Percentiles rank a stretch among this genome's conserved stretches.
Conservation (phyloP, 192 early-diverging fungal genomes). For the Linnemannia hyalina region DNA sequence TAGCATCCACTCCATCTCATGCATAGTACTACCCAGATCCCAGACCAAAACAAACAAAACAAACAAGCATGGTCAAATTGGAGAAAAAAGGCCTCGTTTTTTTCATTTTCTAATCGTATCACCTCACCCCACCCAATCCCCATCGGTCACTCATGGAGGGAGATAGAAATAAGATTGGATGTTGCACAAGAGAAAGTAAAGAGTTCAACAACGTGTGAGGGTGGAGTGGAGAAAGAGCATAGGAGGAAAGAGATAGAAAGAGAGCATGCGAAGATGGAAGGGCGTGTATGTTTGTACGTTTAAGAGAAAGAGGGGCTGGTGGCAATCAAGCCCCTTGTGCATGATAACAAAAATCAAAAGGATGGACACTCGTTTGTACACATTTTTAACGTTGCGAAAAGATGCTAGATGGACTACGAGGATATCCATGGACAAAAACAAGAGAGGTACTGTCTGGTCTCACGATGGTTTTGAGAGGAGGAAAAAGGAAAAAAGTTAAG, state of each 20-base stretch:
- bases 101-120: neutral
- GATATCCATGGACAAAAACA: too few relatives aligned
- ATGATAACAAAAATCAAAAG: too few relatives aligned
- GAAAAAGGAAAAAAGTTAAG: too few relatives aligned
- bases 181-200: neutral
- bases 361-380: too few relatives aligned
- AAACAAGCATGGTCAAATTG: neutral
- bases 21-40: neutral
- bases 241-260: neutral
- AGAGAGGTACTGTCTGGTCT: too few relatives aligned
- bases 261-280: conserved; percentile 2
- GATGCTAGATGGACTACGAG: too few relatives aligned
- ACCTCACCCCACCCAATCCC: neutral
- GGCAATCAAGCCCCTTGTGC: too few relatives aligned
- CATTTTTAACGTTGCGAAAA: too few relatives aligned
- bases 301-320: too few relatives aligned
- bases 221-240: neutral
- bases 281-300: too few relatives aligned
- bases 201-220: neutral
- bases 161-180: neutral
- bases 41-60: neutral
- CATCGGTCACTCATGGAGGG: neutral
- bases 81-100: neutral
- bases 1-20: neutral
- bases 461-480: too few relatives aligned